Conservation (phyloP, 345 rosid species). For the Populus davidiana region DNA sequence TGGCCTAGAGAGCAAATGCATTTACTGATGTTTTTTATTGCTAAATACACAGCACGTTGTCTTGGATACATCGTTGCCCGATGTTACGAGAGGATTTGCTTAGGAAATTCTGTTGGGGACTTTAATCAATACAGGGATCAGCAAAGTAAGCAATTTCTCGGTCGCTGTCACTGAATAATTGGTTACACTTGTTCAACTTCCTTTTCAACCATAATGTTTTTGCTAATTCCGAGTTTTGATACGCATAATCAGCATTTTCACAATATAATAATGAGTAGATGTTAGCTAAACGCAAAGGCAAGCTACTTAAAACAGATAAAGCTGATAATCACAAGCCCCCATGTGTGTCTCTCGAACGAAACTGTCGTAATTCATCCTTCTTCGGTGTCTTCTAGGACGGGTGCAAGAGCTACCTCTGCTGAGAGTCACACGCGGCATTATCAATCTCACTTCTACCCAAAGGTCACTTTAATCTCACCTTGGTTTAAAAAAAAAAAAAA, state of each 20-base stretch:
- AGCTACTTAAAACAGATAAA: not conserved
- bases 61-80: not conserved
- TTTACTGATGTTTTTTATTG: too few relatives aligned
- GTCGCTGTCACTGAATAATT: not conserved
- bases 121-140: not conserved
- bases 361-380: not conserved
- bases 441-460: not conserved
- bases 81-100: too few relatives aligned
- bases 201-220: not conserved
- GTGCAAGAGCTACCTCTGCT: slow-evolving; percentile 1
- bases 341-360: not conserved
- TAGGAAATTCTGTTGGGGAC: not conserved
- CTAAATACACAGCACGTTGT: not conserved
- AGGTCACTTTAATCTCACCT: too few relatives aligned
- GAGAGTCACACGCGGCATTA: not conserved
- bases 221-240: not conserved
- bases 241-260: not conserved
- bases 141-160: not conserved
- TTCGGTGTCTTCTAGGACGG: not conserved
- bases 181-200: not conserved
- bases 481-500: not conserved
- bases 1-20: too few relatives aligned
- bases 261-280: not conserved
- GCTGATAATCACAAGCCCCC: not conserved
- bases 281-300: not conserved